These are phyloP conservation scores for Claviceps pusilla DNA, from an alignment of 2,329 filamentous ascomycete genomes.

Conservation along the genomic window DNA sequence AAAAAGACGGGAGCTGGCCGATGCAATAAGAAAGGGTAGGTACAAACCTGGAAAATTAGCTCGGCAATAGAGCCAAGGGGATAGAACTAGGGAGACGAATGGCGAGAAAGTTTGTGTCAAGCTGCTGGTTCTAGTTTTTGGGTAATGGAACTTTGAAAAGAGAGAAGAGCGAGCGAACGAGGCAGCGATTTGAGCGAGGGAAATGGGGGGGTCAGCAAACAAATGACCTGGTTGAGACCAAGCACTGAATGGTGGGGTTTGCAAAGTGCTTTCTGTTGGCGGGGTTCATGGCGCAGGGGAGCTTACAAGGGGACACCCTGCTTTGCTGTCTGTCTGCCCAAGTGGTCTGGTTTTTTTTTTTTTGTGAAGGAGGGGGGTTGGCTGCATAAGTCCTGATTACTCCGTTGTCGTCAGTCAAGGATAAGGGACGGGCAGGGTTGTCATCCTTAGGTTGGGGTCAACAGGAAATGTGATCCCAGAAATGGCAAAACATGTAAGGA, in stretches of 20 bases:
- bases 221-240: conserved; percentile 1
- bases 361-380: background rate
- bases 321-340: background rate
- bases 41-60: background rate
- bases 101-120: background rate
- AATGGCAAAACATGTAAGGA: no score
- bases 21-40: background rate
- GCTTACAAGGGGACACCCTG: background rate
- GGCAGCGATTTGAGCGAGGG: background rate
- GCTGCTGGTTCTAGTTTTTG: background rate
- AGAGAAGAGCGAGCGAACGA: background rate
- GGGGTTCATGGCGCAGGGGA: background rate
- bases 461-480: background rate
- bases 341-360: background rate
- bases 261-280: background rate
- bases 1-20: background rate
- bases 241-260: background rate
- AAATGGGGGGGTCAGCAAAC: background rate
- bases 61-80: background rate
- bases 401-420: background rate
- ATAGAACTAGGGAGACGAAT: background rate
- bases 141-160: background rate
- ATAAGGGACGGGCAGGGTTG: background rate
- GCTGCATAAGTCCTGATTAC: background rate
- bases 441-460: background rate